Conservation (phyloP, 192 early-diverging fungal species). For the Kickxella alabastrina region DNA sequence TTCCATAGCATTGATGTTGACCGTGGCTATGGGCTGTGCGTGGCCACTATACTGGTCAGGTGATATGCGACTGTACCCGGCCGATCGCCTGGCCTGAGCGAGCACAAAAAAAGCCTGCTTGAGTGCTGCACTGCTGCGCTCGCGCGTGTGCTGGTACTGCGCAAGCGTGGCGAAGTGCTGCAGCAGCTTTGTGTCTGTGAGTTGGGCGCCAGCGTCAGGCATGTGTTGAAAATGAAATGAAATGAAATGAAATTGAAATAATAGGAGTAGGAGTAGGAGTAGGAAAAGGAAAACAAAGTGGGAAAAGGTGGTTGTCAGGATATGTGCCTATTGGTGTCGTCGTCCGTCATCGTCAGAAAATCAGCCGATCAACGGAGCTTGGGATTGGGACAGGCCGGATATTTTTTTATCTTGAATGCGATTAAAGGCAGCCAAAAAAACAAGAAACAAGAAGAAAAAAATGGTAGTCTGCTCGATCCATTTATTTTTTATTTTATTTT, state of each 20-base stretch:
- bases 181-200: conserved; percentile 16
- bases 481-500: neutral
- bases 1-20: conserved; percentile 3
- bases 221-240: neutral
- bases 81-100: conserved; percentile 31
- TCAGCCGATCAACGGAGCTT: no score
- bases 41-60: conserved; percentile 31
- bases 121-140: conserved; percentile 2
- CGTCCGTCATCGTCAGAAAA: no score
- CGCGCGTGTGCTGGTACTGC: conserved; percentile 30
- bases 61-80: conserved; percentile 47
- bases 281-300: no score
- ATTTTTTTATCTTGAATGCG: no score
- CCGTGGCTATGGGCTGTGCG: conserved; percentile 31
- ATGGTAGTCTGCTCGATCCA: neutral
- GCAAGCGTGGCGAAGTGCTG: conserved; percentile 17
- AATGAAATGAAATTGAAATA: no score
- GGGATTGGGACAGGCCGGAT: no score
- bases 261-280: no score
- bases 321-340: no score
- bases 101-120: conserved; percentile 39
- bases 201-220: neutral
- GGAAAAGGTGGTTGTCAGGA: no score
- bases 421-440: no score
- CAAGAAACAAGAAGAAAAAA: neutral